These are phyloP conservation scores for Gomphus sp. DNA, from an alignment of 1,284 basidiomycete species.

Conservation along the genomic window DNA sequence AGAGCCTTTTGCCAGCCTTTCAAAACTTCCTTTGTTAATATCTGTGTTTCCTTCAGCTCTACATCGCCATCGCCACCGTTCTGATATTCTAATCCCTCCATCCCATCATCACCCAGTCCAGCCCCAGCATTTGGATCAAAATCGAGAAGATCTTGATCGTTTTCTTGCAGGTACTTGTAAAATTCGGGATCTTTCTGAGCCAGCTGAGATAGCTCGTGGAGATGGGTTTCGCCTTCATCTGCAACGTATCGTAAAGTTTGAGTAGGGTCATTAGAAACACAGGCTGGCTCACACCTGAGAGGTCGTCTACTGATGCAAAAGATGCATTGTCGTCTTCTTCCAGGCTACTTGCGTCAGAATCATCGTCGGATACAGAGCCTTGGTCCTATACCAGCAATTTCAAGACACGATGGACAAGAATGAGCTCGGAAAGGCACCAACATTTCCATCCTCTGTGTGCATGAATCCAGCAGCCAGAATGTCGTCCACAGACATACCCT, in stretches of 20 bases:
- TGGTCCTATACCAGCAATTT: neutral
- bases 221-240: constrained; percentile 68
- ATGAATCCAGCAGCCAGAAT: constrained; percentile 73
- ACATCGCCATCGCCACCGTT: constrained; percentile 28
- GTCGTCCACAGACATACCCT: constrained; percentile 71
- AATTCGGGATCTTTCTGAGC: constrained; percentile 97
- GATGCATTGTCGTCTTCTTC: constrained; percentile 56
- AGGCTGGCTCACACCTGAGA: constrained; percentile 44
- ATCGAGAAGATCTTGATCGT: constrained; percentile 82
- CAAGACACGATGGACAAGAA: neutral
- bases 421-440: neutral
- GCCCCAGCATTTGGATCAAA: constrained; percentile 45
- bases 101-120: constrained; percentile 22
- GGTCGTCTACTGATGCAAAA: constrained; percentile 67
- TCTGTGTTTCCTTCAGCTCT: constrained; percentile 41
- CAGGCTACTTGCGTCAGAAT: constrained; percentile 35
- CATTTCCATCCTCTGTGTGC: constrained; percentile 45
- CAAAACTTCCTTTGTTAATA: constrained; percentile 70
- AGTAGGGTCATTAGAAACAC: constrained; percentile 10
- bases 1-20: constrained; percentile 87
- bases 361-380: constrained; percentile 25
- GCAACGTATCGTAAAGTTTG: neutral
- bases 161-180: constrained; percentile 96
- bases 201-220: constrained; percentile 80
- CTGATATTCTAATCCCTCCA: constrained; percentile 35